Evolutionary conservation across 768 basidiomycete species (phyloP).

Genomic region (Suillus subaureus): DNA sequence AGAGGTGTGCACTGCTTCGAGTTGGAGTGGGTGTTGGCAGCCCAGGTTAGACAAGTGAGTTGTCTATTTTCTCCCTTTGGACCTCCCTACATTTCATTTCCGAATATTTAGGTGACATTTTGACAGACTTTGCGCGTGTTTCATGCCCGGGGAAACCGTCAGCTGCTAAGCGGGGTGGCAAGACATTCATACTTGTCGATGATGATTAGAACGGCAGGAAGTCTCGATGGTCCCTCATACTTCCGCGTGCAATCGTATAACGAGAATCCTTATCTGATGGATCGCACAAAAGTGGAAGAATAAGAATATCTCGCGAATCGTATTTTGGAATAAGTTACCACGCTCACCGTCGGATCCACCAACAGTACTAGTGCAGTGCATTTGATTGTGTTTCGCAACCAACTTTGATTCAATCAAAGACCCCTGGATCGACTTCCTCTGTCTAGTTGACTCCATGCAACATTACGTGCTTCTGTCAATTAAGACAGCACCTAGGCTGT

Average conservation of each 20-base stretch:
- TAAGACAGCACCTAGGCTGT: neutral
- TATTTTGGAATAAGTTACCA: neutral
- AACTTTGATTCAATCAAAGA: neutral
- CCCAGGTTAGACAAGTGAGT: neutral
- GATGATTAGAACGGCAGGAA: neutral
- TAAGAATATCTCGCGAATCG: neutral
- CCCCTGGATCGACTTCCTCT: neutral
- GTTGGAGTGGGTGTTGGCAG: neutral
- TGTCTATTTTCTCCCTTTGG: neutral
- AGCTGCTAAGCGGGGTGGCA: neutral
- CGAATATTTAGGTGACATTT: too few relatives aligned
- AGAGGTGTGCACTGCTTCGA: neutral
- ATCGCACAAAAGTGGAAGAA: too few relatives aligned
- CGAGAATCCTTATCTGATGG: neutral
- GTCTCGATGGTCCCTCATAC: neutral
- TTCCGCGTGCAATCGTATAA: neutral
- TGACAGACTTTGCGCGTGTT: neutral
- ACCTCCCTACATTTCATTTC: neutral
- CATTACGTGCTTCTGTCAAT: neutral
- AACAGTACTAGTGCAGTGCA: neutral
- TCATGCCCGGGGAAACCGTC: neutral
- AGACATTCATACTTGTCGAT: neutral
- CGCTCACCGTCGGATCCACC: neutral
- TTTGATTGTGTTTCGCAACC: neutral
- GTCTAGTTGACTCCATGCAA: neutral